Conservation (phyloP, 805 yeast genomes). For the Candida schatavii region DNA sequence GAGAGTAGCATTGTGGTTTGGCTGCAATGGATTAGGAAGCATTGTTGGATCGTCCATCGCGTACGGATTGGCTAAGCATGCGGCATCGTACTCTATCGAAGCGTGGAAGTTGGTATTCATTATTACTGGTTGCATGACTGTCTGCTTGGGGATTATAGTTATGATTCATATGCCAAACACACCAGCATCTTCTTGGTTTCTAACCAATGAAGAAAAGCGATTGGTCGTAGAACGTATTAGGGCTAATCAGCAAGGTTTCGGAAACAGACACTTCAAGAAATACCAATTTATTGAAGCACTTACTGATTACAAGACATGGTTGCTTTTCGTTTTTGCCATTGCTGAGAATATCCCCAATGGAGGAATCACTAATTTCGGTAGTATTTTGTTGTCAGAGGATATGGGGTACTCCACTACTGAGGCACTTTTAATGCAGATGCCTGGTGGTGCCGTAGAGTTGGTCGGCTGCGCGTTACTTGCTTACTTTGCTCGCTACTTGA, state of each 20-base stretch:
- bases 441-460: slow-evolving; percentile 36
- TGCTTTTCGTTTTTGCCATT: slow-evolving; percentile 39
- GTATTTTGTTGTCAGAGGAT: slow-evolving; percentile 17
- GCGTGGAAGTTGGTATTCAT: slow-evolving; percentile 45
- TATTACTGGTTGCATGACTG: slow-evolving; percentile 40
- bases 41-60: slow-evolving; percentile 24
- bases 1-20: slow-evolving; percentile 35
- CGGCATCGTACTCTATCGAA: slow-evolving; percentile 11
- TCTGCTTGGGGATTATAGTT: slow-evolving; percentile 27
- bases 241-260: slow-evolving; percentile 56
- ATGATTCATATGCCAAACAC: slow-evolving; percentile 29
- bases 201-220: slow-evolving; percentile 35
- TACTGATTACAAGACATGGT: slow-evolving; percentile 49
- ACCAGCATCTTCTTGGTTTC: slow-evolving; percentile 38
- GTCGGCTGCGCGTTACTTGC: slow-evolving; percentile 20
- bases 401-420: slow-evolving; percentile 18
- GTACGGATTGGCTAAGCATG: slow-evolving; percentile 13
- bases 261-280: slow-evolving; percentile 52
- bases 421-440: slow-evolving; percentile 33
- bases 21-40: slow-evolving; percentile 34
- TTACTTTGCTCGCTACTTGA: slow-evolving; percentile 10
- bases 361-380: slow-evolving; percentile 34
- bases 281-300: slow-evolving; percentile 53
- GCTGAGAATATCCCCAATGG: slow-evolving; percentile 35
- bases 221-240: slow-evolving; percentile 51